These are phyloP conservation scores for Cymbidium sinense DNA, from an alignment of 106 monocot species.

Conservation along the genomic window DNA sequence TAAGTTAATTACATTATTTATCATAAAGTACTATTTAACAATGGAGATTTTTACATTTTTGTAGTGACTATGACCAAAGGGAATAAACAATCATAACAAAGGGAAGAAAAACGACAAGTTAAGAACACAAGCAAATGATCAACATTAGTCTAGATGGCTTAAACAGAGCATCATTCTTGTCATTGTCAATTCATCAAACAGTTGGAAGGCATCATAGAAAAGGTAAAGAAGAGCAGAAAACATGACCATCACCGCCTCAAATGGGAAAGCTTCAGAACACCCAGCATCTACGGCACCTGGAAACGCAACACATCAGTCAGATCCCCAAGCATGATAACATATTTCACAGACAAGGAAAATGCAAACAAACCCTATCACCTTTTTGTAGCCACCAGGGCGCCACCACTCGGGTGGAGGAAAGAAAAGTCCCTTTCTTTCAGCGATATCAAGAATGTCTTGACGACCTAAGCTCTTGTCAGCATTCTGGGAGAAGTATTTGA, in stretches of 20 bases:
- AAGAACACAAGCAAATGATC: too few relatives aligned
- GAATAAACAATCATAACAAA: too few relatives aligned
- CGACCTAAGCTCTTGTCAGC: conserved; percentile 1
- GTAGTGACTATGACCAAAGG: too few relatives aligned
- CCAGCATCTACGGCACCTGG: neutral
- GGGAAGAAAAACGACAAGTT: too few relatives aligned
- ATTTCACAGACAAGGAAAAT: neutral
- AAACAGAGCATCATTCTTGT: too few relatives aligned
- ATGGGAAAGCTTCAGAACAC: neutral
- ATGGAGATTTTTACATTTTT: too few relatives aligned
- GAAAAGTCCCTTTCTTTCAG: neutral
- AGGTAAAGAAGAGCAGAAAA: neutral
- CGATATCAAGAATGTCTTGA: neutral
- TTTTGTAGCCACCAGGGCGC: conserved; percentile 3
- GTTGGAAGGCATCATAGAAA: neutral
- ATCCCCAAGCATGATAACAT: neutral
- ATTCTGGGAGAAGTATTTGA: neutral
- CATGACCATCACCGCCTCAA: neutral
- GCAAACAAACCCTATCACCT: neutral
- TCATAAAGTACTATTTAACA: too few relatives aligned
- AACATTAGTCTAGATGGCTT: too few relatives aligned
- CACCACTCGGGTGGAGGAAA: neutral
- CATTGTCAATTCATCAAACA: neutral
- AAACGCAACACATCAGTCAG: neutral
- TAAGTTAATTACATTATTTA: too few relatives aligned